Evolutionary conservation across 176 grass and related monocot species (phyloP).

Genomic region (Eremochloa ophiuroides): DNA sequence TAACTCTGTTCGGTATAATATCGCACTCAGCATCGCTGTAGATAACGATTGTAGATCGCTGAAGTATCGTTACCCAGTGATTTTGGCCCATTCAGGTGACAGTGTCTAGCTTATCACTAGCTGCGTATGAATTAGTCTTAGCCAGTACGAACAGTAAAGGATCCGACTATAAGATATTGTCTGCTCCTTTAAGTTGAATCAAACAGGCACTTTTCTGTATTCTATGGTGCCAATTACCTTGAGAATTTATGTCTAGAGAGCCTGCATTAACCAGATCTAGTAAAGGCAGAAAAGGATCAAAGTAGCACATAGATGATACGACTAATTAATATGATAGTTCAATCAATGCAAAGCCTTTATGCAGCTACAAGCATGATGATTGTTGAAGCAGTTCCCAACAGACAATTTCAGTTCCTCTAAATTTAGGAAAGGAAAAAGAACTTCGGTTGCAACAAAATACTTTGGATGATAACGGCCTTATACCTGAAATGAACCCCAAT

Average conservation of each 20-base stretch:
- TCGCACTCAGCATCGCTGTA: not conserved
- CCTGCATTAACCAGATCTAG: not conserved
- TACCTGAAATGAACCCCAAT: not conserved
- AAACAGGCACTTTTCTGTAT: constrained; percentile 4
- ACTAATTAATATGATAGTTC: too few species aligned
- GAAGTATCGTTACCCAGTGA: constrained; percentile 5
- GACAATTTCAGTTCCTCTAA: not conserved
- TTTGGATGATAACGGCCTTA: not conserved
- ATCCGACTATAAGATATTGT: not conserved
- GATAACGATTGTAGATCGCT: constrained; percentile 11
- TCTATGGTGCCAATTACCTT: not conserved
- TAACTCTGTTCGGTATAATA: not conserved
- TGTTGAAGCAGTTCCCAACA: not conserved
- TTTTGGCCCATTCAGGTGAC: constrained; percentile 1
- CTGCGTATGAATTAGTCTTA: constrained; percentile 4
- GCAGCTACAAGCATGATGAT: not conserved
- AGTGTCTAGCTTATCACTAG: too few species aligned
- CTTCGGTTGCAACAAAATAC: not conserved
- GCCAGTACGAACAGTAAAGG: constrained; percentile 12
- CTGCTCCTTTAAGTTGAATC: constrained; percentile 18
- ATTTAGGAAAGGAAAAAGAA: not conserved
- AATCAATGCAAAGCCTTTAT: too few species aligned
- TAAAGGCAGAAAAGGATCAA: not conserved
- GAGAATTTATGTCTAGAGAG: not conserved
- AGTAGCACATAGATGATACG: not conserved